Evolutionary conservation across 176 grass and related monocot species (phyloP), one percentile per base, ranked within the genome.

Genomic region (Poa annua): DNA sequence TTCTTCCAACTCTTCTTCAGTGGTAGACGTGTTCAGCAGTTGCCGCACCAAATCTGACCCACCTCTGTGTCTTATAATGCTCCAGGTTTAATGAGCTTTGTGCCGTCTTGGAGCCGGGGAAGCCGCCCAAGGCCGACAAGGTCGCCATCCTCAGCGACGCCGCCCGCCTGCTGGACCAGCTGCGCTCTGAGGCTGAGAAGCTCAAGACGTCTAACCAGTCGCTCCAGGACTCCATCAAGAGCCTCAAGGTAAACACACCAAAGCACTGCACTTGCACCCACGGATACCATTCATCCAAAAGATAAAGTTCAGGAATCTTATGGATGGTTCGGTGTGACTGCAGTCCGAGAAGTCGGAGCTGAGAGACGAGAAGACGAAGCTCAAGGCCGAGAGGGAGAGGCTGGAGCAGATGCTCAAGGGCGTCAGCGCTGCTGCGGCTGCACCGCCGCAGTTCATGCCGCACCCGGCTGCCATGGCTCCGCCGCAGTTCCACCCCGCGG

Each of bases 21-120:
- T 11, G 6, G n/a, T 3, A 32, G 19, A 73, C 29, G 72, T 62
- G 17, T 75, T 53, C 71, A 34, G 20, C 12, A n/a, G 35, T 77
- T 25, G 7, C 45, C 19, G 20, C 47, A 7, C 12, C 1, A 24
- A 69, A 24, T 66, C 75, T 83, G 66, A 63, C 1, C 49, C 38
- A 25, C 47, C 69, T 26, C 15, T 71, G 20, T 76, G 24, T 42
- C 10, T n/a, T 81, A 73, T 59, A 11, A 66, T n/a, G 13, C 59
- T 79, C 53, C 85, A 99, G 97, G 88, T 99, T 99, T 75, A 96
- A 44, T 21, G 97, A 99, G 78, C 87, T 99, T 6, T 96, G 93
- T 42, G 89, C 87, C 50, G 74, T 96, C 67, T 80, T 99, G 88
- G 97, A 99, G 7, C 97, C 97, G 0, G 88, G 93, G 16, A 99